Percentiles rank a stretch among this genome's conserved stretches.
Conservation (phyloP, 176 grass and related monocot species). For the Tillandsia fasciculata region DNA sequence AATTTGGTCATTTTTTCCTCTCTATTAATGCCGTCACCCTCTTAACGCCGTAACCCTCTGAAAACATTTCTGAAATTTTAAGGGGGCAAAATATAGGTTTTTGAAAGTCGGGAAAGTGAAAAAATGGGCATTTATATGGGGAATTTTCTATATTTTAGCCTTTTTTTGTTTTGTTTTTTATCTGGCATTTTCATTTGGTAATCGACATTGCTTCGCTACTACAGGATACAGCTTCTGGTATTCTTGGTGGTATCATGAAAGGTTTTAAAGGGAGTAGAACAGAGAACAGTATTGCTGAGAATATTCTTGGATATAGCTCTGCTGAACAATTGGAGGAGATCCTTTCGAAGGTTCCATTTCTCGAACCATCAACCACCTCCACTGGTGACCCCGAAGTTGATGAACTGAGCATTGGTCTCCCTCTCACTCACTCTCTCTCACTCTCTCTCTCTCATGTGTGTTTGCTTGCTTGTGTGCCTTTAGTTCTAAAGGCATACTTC, state of each 20-base stretch:
- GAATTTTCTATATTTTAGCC: too few relatives aligned
- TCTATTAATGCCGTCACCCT: too few relatives aligned
- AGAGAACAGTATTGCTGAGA: constrained; percentile 24
- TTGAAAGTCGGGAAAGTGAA: too few relatives aligned
- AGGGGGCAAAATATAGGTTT: too few relatives aligned
- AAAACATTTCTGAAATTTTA: too few relatives aligned
- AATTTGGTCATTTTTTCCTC: too few relatives aligned
- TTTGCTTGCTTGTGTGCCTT: not conserved
- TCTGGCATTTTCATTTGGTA: not conserved
- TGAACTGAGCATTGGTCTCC: constrained; percentile 40
- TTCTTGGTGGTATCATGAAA: constrained; percentile 33
- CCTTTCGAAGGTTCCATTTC: constrained; percentile 46
- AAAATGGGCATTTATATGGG: too few relatives aligned
- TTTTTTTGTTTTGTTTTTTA: not conserved
- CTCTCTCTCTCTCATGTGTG: constrained; percentile 22
- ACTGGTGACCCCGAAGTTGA: constrained; percentile 24
- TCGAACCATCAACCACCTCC: constrained; percentile 28
- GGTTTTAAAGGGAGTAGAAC: constrained; percentile 46
- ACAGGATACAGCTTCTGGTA: constrained; percentile 27
- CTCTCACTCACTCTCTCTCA: constrained; percentile 28
- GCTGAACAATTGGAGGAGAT: constrained; percentile 36
- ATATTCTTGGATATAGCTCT: not conserved
- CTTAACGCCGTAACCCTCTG: too few relatives aligned
- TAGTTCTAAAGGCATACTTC: not conserved
- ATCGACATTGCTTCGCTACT: constrained; percentile 7